A percentile compares a stretch with the other conserved stretches of the same genome.
Conservation (phyloP, 352 stramenopile species). For the Phytophthora idaei region DNA sequence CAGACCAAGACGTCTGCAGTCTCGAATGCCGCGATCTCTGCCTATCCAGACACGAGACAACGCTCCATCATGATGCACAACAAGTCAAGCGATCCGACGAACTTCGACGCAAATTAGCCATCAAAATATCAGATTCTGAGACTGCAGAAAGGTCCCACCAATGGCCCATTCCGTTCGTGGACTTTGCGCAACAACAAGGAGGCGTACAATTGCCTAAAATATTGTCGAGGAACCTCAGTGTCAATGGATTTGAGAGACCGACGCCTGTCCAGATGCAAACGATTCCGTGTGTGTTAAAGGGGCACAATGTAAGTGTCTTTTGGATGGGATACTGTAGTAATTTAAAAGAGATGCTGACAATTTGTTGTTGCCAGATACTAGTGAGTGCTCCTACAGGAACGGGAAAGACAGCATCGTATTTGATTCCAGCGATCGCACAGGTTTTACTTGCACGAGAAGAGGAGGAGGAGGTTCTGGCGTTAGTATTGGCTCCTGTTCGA, state of each 20-base stretch:
- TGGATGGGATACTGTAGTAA: neutral
- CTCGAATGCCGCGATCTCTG: conserved; percentile 72
- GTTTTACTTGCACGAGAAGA: conserved; percentile 31
- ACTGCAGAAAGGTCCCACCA: neutral
- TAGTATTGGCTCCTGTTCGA: conserved; percentile 70
- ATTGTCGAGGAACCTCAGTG: conserved; percentile 49
- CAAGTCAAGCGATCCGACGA: conserved; percentile 9
- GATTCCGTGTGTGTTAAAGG: conserved; percentile 53
- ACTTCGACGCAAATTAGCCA: conserved; percentile 43
- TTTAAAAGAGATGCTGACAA: neutral
- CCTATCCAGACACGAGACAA: conserved; percentile 17
- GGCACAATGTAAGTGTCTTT: conserved; percentile 43
- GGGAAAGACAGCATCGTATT: conserved; percentile 72
- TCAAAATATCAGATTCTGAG: conserved; percentile 21
- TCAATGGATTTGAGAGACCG: conserved; percentile 40
- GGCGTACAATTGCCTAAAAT: conserved; percentile 30
- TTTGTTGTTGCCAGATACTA: conserved; percentile 44
- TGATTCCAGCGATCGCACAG: conserved; percentile 61
- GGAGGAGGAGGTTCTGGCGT: conserved; percentile 29
- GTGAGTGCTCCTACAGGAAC: conserved; percentile 69
- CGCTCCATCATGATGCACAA: conserved; percentile 6
- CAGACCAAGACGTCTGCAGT: conserved; percentile 86
- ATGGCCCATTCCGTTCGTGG: conserved; percentile 22
- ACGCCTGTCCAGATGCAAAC: conserved; percentile 83
- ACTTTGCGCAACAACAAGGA: conserved; percentile 38